Evolutionary conservation across 768 basidiomycete genomes (phyloP).

Genomic region (Russula compacta): DNA sequence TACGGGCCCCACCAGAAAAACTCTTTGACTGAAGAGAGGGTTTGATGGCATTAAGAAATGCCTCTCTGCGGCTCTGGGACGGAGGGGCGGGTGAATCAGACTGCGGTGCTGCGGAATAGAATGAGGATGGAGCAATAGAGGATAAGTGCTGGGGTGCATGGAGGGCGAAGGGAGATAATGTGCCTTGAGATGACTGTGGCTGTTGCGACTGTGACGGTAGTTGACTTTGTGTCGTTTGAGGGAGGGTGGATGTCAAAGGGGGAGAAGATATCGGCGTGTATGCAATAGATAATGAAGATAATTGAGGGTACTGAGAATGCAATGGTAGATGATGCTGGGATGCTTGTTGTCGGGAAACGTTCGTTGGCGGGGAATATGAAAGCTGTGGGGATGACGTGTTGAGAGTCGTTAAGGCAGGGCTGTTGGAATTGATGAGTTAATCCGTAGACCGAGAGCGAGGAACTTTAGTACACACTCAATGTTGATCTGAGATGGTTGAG

Average conservation of each 20-base stretch:
- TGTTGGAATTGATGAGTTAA: conserved; percentile 18
- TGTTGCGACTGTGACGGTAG: conserved; percentile 26
- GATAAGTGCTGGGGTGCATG: conserved; percentile 42
- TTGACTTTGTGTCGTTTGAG: conserved; percentile 15
- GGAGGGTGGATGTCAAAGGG: conserved; percentile 12
- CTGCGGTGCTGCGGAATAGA: conserved; percentile 27
- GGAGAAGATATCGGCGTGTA: conserved; percentile 15
- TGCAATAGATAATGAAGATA: conserved; percentile 27
- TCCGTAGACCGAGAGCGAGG: neutral
- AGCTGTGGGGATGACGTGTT: conserved; percentile 18
- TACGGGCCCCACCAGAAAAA: conserved; percentile 58
- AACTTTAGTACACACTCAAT: conserved; percentile 16
- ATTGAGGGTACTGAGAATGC: conserved; percentile 32
- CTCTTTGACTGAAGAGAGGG: conserved; percentile 48
- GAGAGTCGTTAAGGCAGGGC: conserved; percentile 24
- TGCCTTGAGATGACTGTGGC: conserved; percentile 27
- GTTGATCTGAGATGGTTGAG: conserved; percentile 25
- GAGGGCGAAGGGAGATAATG: conserved; percentile 61
- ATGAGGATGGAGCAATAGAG: conserved; percentile 28
- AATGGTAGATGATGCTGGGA: conserved; percentile 33
- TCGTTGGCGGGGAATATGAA: conserved; percentile 16
- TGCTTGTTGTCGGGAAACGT: conserved; percentile 38
- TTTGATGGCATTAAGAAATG: conserved; percentile 42
- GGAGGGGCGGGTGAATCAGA: conserved; percentile 29
- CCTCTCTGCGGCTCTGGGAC: conserved; percentile 43